Evolutionary conservation across 2,329 filamentous ascomycete species (phyloP).

Genomic region (Chrysosporium keratinophilum): DNA sequence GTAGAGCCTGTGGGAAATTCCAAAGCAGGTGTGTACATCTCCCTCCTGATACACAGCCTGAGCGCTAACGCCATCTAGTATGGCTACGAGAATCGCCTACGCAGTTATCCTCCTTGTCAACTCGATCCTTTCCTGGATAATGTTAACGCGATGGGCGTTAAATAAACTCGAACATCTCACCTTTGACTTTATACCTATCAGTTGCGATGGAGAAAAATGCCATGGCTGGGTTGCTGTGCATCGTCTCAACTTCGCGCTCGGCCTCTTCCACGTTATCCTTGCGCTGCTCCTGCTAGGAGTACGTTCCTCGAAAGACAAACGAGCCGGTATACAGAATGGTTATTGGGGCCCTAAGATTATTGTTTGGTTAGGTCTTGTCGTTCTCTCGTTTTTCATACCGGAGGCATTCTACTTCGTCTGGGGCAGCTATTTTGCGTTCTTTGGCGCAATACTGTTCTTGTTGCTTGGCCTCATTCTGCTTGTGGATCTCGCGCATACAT

Average conservation of each 20-base stretch:
- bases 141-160: constrained; percentile 97
- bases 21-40: constrained; percentile 63
- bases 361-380: constrained; percentile 74
- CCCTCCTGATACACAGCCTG: constrained; percentile 1
- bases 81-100: constrained; percentile 93
- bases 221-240: constrained; percentile 95
- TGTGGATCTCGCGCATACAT: constrained; percentile 89
- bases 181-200: constrained; percentile 91
- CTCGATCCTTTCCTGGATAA: constrained; percentile 95
- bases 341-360: constrained; percentile 97
- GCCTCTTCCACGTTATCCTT: constrained; percentile 82
- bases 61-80: constrained; percentile 44
- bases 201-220: constrained; percentile 80
- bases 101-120: constrained; percentile 91
- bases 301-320: constrained; percentile 71
- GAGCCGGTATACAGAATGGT: constrained; percentile 88
- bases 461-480: constrained; percentile 83
- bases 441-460: constrained; percentile 85
- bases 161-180: constrained; percentile 88
- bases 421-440: constrained; percentile 85
- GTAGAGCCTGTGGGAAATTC: constrained; percentile 91
- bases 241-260: constrained; percentile 94
- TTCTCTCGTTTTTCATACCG: constrained; percentile 89
- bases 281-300: constrained; percentile 79
- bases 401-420: constrained; percentile 91